Evolutionary conservation across 371 early-diverging fungal species (phyloP).

Genomic region (Haplosporangium sp.): DNA sequence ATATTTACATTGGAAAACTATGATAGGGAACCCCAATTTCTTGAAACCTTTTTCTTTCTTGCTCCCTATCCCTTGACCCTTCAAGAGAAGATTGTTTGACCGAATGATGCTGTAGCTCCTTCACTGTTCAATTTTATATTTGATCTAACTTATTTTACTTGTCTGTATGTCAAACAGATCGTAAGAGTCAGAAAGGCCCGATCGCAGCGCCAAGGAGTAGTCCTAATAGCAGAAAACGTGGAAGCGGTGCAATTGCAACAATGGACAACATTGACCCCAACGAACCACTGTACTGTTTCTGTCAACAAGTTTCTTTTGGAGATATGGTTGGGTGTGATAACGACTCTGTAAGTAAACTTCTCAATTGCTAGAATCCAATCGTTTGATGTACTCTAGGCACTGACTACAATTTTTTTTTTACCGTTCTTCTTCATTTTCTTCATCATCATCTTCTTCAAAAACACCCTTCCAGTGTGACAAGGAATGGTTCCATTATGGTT

Average conservation of each 20-base stretch:
- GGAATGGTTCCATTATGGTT: constrained; percentile 98
- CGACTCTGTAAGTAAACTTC: constrained; percentile 71
- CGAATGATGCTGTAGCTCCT: not conserved
- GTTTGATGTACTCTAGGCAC: no score
- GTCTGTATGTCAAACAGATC: constrained; percentile 20
- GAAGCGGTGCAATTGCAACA: constrained; percentile 34
- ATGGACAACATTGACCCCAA: constrained; percentile 89
- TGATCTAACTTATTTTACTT: not conserved
- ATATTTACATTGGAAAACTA: not conserved
- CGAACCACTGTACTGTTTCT: constrained; percentile 95
- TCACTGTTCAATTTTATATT: not conserved
- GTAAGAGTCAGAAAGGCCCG: constrained; percentile 51
- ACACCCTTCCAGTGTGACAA: constrained; percentile 74
- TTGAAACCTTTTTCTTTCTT: not conserved
- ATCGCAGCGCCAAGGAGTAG: constrained; percentile 45
- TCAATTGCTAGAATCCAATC: not conserved
- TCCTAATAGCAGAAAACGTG: constrained; percentile 44
- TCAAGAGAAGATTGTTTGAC: not conserved
- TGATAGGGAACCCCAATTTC: not conserved
- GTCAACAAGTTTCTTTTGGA: constrained; percentile 94
- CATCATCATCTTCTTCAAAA: no score
- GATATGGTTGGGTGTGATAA: constrained; percentile 98
- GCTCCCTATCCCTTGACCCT: not conserved
- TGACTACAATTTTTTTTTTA: not conserved
- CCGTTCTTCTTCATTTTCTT: not conserved